These are phyloP conservation scores for Saturnispora dispora DNA, from an alignment of 805 yeast genomes.

Conservation along the genomic window DNA sequence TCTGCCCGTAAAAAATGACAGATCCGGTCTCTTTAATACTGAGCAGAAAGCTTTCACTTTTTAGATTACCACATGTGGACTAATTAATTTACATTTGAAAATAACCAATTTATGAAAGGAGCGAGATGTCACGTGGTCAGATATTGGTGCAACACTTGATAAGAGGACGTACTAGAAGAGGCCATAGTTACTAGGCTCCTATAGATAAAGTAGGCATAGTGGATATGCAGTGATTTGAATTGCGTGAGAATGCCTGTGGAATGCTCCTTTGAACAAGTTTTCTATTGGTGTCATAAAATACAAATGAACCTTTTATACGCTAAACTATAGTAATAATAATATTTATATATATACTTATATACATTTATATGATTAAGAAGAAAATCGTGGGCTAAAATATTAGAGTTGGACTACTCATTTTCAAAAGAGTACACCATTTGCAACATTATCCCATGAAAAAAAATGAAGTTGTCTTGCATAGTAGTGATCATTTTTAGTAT, in stretches of 20 bases:
- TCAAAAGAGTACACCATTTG: constrained; percentile 7
- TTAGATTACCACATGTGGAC: not conserved
- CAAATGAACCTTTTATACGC: too few relatives aligned
- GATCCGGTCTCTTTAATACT: not conserved
- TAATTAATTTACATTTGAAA: not conserved
- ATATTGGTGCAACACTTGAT: too few relatives aligned
- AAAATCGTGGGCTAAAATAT: not conserved
- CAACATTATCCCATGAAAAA: constrained; percentile 19
- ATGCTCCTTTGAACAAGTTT: too few relatives aligned
- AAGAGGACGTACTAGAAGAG: too few relatives aligned
- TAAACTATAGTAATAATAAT: not conserved
- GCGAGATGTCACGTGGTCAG: not conserved
- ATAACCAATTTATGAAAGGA: not conserved
- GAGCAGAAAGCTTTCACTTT: not conserved
- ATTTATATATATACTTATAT: not conserved
- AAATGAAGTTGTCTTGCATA: constrained; percentile 25
- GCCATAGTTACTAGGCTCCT: too few relatives aligned
- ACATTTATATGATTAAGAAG: not conserved
- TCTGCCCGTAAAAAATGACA: not conserved
- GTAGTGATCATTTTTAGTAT: constrained; percentile 23
- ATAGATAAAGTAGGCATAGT: too few relatives aligned
- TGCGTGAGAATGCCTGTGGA: too few relatives aligned
- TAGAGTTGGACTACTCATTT: too few relatives aligned
- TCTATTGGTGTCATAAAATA: too few relatives aligned
- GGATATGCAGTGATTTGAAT: too few relatives aligned